These are phyloP conservation scores for Pochonia chlamydosporia DNA, from an alignment of 2,329 filamentous ascomycete genomes.

Conservation along the genomic window DNA sequence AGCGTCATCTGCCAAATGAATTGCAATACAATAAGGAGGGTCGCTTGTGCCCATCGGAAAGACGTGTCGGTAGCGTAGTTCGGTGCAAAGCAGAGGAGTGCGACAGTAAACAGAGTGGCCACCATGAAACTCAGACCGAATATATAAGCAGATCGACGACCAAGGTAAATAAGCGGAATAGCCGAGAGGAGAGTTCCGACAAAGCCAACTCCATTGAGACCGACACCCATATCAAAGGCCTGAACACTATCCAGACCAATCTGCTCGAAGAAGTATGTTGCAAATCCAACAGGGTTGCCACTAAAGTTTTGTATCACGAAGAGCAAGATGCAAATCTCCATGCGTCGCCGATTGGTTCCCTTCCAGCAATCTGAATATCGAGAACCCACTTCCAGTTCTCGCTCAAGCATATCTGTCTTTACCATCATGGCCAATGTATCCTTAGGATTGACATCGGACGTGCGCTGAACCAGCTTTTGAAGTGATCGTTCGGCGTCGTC, in stretches of 20 bases:
- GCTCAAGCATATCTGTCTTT: constrained; percentile 36
- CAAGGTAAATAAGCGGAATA: constrained; percentile 30
- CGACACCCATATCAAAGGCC: constrained; percentile 33
- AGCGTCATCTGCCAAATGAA: constrained; percentile 31
- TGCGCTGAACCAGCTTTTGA: constrained; percentile 21
- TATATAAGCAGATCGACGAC: constrained; percentile 35
- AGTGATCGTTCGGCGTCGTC: constrained; percentile 26
- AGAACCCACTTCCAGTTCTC: constrained; percentile 28
- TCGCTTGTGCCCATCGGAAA: constrained; percentile 31
- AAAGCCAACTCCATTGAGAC: constrained; percentile 33
- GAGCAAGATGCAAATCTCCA: constrained; percentile 47
- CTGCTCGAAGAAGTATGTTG: constrained; percentile 35
- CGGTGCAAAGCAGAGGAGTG: constrained; percentile 17
- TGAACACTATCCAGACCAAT: constrained; percentile 30
- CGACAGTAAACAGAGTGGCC: constrained; percentile 28
- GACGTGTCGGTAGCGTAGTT: too few relatives aligned
- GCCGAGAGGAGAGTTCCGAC: constrained; percentile 34
- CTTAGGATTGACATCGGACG: constrained; percentile 30
- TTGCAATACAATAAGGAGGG: constrained; percentile 34
- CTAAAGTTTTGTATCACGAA: constrained; percentile 61
- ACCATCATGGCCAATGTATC: constrained; percentile 37
- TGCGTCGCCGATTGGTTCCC: constrained; percentile 20
- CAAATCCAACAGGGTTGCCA: constrained; percentile 59
- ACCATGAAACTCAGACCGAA: constrained; percentile 23
- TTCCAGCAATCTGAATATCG: constrained; percentile 4